Base-by-base conservation (phyloP, 805 yeast genomes). In the Candida ipomoeae region DNA sequence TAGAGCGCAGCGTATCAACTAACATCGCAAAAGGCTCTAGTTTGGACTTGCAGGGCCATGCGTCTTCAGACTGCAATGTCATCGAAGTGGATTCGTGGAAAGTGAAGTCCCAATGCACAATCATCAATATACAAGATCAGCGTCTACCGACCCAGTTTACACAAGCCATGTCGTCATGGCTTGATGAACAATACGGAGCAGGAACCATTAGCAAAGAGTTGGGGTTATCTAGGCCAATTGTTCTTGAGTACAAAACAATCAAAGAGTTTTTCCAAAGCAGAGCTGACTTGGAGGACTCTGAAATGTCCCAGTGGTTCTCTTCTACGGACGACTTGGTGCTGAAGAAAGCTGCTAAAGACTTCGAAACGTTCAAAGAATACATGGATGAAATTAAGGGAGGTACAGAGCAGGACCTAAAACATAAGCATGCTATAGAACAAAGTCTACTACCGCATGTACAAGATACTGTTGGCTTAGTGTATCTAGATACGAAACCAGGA, bases 11-110 rank as follows among this genome's bases (percentile, higher is more conserved):
- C 3, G 53, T 61, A 2, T 61, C 73, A 40, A 78, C 83, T 5
- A 79, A 79, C 55, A 77, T 82, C 3, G 84, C 82, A 2, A 64
- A 56, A 52, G 82, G 83, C 0, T 70, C 81, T 1, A 70, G 77
- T 0, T 55, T 78, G 35, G 72, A 74, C 39, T 51, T 64, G 6
- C 48, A 59, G 5, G 79, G 81, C 1, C 44, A 63, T 3, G 79
- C 78, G 1, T 70, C 69, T 47, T 73, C 80, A 48, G 84, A 79
- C 61, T 66, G 76, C 13, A 68, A 75, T 48, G 60, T 69, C 17
- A 50, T 77, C 2, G 51, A 60, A 20, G 50, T 52, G 3, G 50
- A 46, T 2, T 26, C 43, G 14, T 51, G 54, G 8, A 49, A 44
- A n/a, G 42, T 55, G 1, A 26, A 43, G 6, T 41, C 52, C 11